These are phyloP conservation scores for Cryptosporidium viatorum DNA, from an alignment of 169 alveolate genomes.

Conservation along the genomic window DNA sequence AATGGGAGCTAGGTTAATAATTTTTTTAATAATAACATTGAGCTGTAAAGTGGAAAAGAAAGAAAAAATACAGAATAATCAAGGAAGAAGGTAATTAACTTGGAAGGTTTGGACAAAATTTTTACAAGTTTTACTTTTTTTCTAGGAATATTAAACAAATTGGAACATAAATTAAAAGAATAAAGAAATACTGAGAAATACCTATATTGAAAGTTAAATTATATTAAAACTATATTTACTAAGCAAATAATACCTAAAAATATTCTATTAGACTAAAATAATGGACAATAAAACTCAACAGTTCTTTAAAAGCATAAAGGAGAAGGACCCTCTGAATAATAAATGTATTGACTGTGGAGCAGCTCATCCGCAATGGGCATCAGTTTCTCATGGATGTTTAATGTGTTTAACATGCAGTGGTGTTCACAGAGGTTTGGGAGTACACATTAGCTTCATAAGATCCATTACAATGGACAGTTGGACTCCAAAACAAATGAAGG, in stretches of 20 bases:
- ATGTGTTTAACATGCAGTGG: conserved; percentile 95
- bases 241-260: neutral
- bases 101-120: neutral
- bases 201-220: too few species aligned
- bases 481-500: conserved; percentile 89
- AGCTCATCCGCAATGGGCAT: conserved; percentile 95
- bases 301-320: conserved; percentile 57
- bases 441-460: conserved; percentile 92
- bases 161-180: neutral
- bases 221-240: neutral
- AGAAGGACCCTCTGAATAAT: conserved; percentile 61
- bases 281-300: conserved; percentile 68
- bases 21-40: neutral
- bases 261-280: neutral
- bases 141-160: neutral
- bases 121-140: neutral
- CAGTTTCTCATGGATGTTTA: conserved; percentile 94
- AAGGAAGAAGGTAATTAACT: neutral
- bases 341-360: conserved; percentile 88
- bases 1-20: neutral
- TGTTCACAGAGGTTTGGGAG: conserved; percentile 91
- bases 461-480: conserved; percentile 94
- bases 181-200: neutral
- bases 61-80: neutral
- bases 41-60: neutral